phyloP scores from a whole-genome alignment of 108 stramenopile genomes.

The Fragilaria radians region DNA sequence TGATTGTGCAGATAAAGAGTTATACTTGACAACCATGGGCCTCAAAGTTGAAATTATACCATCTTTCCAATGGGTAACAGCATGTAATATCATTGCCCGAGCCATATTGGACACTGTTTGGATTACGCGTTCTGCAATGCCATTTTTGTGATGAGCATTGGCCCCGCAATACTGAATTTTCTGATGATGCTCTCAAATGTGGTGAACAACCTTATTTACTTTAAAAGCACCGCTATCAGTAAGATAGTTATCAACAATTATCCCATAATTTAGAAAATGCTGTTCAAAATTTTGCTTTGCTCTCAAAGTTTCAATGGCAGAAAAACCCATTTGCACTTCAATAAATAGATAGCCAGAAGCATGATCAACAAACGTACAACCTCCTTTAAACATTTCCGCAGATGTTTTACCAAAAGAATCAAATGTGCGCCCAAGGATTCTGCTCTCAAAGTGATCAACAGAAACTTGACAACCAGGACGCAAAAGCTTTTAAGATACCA shows the following conservation, averaged over 20 bases:
- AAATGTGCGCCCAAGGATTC: no score
- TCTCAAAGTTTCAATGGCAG: conserved; percentile 17
- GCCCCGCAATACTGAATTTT: conserved; percentile 20
- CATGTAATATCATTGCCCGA: conserved; percentile 33
- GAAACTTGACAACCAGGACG: conserved; percentile 1
- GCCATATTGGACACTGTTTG: conserved; percentile 23
- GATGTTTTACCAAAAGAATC: conserved; percentile 10
- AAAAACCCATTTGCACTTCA: conserved; percentile 20
- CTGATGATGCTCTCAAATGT: conserved; percentile 12
- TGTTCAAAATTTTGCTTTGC: conserved; percentile 20
- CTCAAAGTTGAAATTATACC: conserved; percentile 13
- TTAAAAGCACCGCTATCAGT: conserved; percentile 28
- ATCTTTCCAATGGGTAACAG: conserved; percentile 26
- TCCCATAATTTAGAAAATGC: conserved; percentile 4
- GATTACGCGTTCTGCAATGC: conserved; percentile 32
- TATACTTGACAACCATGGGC: conserved; percentile 39
- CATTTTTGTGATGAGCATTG: conserved; percentile 51
- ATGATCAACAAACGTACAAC: conserved; percentile 43
- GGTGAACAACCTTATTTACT: no score
- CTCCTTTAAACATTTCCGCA: conserved; percentile 14
- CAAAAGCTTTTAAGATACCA: no score
- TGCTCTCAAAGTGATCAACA: no score
- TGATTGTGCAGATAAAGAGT: conserved; percentile 29
- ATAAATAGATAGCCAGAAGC: conserved; percentile 24
- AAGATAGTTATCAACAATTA: conserved; percentile 9